Evolutionary conservation across 2,329 filamentous ascomycete species (phyloP), one percentile per base, ranked within the genome.

Genomic region (Colletotrichum shisoi): DNA sequence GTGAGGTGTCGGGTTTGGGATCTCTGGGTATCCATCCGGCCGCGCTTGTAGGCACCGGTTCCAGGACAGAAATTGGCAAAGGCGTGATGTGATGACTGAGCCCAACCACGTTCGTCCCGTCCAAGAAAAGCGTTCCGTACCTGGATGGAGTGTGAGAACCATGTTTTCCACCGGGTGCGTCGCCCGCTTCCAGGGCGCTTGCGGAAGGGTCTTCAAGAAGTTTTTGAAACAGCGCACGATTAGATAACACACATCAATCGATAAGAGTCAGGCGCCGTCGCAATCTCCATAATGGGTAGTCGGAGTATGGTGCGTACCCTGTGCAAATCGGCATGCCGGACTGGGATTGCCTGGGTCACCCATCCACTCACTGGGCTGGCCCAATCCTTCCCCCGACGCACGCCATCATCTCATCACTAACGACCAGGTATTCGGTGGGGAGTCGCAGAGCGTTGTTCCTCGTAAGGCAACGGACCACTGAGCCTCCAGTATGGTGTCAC

Each of bases 341-440:
- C 54, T 34, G 40, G 42, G 54, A 48, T 42, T 27, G 19, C 31
- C 56, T 31, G 42, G 44, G 17, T 15, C 27, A 19, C 9, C 27
- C 51, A 53, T 40, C 27, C 59, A 51, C 24, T 17, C 27, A 12
- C 34, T 37, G 54, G 48, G 48, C 48, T 19, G 48, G 48, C 48
- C 27, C 60, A 57, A 57, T 62, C 37, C n/a, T 40, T 49, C 39
- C 58, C 44, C 51, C 34, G 37, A 66, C 58, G 63, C 63, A 66
- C 59, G 58, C 63, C 58, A 62, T 66, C 37, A 66, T 21, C 42
- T 62, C 58, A 58, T 62, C 58, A 66, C 63, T 64, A 61, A 24
- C 15, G 40, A 60, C 48, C 56, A 56, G 57, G 31, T 48, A 42
- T 45, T 11, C 21, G 24, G 57, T 61, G 62, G 62, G 12, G 62